Conservation (phyloP, 192 early-diverging fungal species). For the Dissophora globulifera region DNA sequence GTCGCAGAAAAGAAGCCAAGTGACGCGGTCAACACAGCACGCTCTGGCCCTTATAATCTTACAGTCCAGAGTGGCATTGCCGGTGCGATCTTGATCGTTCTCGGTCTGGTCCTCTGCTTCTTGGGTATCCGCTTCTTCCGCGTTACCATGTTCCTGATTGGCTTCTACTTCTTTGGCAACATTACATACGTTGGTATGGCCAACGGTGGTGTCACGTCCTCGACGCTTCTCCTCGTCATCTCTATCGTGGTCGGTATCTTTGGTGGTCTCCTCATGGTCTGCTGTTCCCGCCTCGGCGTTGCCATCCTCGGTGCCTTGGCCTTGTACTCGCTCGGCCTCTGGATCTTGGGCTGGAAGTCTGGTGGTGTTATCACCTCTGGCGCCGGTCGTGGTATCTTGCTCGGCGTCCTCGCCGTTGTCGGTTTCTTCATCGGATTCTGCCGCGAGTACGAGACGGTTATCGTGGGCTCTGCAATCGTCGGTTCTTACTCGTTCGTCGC, state of each 20-base stretch:
- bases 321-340: constrained; percentile 52
- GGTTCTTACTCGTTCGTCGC: constrained; percentile 63
- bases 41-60: constrained; percentile 42
- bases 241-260: constrained; percentile 49
- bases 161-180: constrained; percentile 63
- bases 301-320: constrained; percentile 53
- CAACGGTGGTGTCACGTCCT: constrained; percentile 53
- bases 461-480: constrained; percentile 59
- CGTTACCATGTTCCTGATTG: constrained; percentile 55
- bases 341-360: constrained; percentile 57
- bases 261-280: constrained; percentile 40
- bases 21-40: constrained; percentile 3
- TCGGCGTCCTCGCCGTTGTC: constrained; percentile 41
- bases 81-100: constrained; percentile 57
- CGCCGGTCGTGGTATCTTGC: constrained; percentile 49
- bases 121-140: constrained; percentile 63
- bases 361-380: constrained; percentile 37
- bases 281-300: constrained; percentile 49
- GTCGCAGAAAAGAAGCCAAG: constrained; percentile 5
- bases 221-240: constrained; percentile 48
- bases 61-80: constrained; percentile 51
- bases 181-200: constrained; percentile 61
- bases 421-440: constrained; percentile 55
- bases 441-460: constrained; percentile 64
- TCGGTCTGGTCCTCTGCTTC: constrained; percentile 59